Evolutionary conservation across 2,329 filamentous ascomycete genomes (phyloP), one percentile per base, ranked within the genome.

Genomic region (Mycogone perniciosa): DNA sequence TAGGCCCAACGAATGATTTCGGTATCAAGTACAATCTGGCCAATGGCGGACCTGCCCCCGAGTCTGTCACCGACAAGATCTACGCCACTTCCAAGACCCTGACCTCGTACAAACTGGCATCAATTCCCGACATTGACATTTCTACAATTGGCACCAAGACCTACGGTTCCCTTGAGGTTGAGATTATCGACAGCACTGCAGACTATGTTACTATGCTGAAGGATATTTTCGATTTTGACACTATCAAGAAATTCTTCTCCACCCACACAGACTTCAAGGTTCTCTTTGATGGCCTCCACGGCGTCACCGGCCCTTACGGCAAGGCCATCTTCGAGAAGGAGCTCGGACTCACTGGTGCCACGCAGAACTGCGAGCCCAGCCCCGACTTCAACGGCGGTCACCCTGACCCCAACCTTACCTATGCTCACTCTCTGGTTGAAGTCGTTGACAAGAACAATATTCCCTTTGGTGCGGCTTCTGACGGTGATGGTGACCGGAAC

Each of bases 21-120:
- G 93, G 93, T 62, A 99, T 99, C 84, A 99, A 99, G 77, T 99
- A 99, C 82, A 99, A 99, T 79, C 79, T 99, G 53, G 79, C 89
- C 69, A 97, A 99, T 66, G 93, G 93, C 62, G 93, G 91, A 51
- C 93, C 93, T 40, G 93, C 93, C 51, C 93, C 93, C 53, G 93
- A 99, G 72, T 86, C 88, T 49, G 89, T 99, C 59, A 99, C 93
- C 60, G 95, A 99, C 83, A 96, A 95, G 77, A 97, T 99, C 70
- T 97, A 82, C 75, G 89, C 92, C 62, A 83, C 85, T 55, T 92
- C 92, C 61, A 97, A 96, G 80, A 84, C 80, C 57, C 79, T 99
- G 61, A 88, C 83, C 41, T 89, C 86, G 46, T 99, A 97, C 81
- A 96, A 96, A 75, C 86, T 96, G 59, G 82, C 87, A 62, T 83